Evolutionary conservation across 768 basidiomycete species (phyloP).

Genomic region (Boletus pseudopeckii): DNA sequence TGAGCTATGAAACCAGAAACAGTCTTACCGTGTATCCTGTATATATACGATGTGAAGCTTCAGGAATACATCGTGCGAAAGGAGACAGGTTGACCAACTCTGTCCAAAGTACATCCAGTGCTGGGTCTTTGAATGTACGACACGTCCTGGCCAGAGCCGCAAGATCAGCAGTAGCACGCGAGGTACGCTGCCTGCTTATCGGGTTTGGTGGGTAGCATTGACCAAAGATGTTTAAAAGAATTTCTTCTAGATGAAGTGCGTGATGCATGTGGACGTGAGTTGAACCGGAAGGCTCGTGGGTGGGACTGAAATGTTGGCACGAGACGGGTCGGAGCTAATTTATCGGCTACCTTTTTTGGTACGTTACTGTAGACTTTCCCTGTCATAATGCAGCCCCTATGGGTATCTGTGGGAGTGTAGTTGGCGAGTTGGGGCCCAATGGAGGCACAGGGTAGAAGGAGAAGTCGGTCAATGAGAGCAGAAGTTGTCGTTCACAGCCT

Average conservation of each 20-base stretch:
- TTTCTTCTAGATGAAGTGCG: constrained; percentile 8
- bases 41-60: constrained; percentile 11
- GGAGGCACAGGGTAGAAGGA: no score
- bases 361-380: not conserved
- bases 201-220: not conserved
- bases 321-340: not conserved
- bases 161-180: not conserved
- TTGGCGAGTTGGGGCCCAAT: no score
- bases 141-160: constrained; percentile 4
- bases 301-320: not conserved
- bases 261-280: constrained; percentile 6
- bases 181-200: not conserved
- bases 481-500: no score
- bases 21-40: constrained; percentile 6
- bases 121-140: constrained; percentile 7
- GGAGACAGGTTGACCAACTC: constrained; percentile 3
- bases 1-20: not conserved
- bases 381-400: no score
- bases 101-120: constrained; percentile 5
- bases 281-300: not conserved
- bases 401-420: no score
- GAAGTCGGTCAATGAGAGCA: no score
- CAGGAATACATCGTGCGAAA: constrained; percentile 5
- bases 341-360: not conserved
- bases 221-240: constrained; percentile 4